These are phyloP conservation scores for Nicotiana otophora DNA, from an alignment of 257 asterid genomes.

Conservation along the genomic window DNA sequence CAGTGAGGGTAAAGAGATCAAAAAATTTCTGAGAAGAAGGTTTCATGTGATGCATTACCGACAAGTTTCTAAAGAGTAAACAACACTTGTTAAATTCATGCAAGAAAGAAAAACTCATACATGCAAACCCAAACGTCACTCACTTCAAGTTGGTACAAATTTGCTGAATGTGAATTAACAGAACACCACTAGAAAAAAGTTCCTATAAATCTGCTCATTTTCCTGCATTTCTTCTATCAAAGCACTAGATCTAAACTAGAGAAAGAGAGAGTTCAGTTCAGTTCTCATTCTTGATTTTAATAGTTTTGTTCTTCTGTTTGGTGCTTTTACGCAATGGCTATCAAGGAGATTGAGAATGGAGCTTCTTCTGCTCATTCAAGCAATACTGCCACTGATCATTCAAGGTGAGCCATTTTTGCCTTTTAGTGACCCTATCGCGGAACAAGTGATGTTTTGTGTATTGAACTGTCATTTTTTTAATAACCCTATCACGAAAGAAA, in stretches of 20 bases:
- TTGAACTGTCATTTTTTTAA: too few relatives aligned
- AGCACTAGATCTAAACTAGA: neutral
- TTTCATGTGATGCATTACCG: conserved; percentile 5
- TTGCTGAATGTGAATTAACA: neutral
- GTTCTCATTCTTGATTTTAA: neutral
- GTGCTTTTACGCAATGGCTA: neutral
- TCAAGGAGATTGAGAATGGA: neutral
- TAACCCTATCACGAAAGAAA: too few relatives aligned
- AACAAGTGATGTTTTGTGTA: too few relatives aligned
- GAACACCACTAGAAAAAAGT: neutral
- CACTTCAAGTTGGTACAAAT: neutral
- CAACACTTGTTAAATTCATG: conserved; percentile 4
- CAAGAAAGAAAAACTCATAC: neutral
- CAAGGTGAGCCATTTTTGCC: neutral
- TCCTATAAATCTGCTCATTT: neutral
- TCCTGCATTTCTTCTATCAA: neutral
- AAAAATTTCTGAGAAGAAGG: neutral
- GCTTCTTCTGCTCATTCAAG: neutral
- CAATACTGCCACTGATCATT: neutral
- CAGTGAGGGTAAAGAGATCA: neutral
- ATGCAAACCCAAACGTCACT: neutral
- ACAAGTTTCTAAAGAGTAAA: neutral
- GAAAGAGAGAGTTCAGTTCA: neutral
- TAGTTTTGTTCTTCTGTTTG: neutral
- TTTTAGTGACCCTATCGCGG: too few relatives aligned